phyloP scores from a whole-genome alignment of 305 asterid genomes.

The Coffea humblotiana region DNA sequence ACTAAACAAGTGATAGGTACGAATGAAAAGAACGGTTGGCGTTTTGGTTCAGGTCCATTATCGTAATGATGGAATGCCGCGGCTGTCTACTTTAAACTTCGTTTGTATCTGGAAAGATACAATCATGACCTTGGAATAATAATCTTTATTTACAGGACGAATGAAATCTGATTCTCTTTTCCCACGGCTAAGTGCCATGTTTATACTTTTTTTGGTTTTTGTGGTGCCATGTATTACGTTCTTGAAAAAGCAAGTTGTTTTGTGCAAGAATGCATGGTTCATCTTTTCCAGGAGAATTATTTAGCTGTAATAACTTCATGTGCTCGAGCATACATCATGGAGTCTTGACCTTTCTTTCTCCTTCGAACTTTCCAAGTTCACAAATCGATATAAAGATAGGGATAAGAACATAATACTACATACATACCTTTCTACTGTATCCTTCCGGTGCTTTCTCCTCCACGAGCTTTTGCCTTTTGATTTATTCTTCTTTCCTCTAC shows the following conservation, averaged over 20 bases:
- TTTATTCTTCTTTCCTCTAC: not conserved
- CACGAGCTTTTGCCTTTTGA: not conserved
- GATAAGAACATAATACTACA: not conserved
- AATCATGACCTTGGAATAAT: not conserved
- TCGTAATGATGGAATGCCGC: not conserved
- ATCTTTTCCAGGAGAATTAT: too few relatives aligned
- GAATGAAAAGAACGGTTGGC: not conserved
- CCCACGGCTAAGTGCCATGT: too few relatives aligned
- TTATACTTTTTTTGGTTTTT: too few relatives aligned
- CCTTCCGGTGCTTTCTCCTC: not conserved
- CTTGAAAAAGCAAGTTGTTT: not conserved
- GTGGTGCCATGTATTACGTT: too few relatives aligned
- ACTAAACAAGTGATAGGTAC: not conserved
- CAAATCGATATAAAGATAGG: not conserved
- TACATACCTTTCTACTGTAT: not conserved
- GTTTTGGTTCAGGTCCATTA: not conserved
- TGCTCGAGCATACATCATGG: not conserved
- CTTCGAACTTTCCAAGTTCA: not conserved
- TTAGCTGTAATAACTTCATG: not conserved
- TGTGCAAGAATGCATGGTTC: not conserved
- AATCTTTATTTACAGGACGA: not conserved
- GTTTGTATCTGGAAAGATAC: conserved; percentile 3
- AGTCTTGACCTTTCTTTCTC: not conserved
- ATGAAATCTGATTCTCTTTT: conserved; percentile 6
- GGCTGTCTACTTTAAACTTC: not conserved